Evolutionary conservation across 345 rosid species (phyloP).

Genomic region (Gossypium bickii): DNA sequence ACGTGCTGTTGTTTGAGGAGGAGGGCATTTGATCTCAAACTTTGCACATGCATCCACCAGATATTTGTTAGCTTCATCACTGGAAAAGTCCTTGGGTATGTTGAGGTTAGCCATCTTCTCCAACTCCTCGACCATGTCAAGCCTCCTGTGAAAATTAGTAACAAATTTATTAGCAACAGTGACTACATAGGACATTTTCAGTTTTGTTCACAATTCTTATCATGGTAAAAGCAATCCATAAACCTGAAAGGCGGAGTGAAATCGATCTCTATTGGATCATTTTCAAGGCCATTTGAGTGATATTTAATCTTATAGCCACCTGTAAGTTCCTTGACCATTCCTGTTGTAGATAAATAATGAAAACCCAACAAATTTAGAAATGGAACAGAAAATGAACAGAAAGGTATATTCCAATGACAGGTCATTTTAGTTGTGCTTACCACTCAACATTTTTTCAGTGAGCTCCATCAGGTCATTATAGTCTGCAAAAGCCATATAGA

Average conservation of each 20-base stretch:
- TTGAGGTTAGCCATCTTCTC: conserved; percentile 78
- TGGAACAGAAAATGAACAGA: background rate
- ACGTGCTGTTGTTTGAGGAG: conserved; percentile 90
- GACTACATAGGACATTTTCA: background rate
- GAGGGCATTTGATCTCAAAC: conserved; percentile 82
- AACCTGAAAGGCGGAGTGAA: conserved; percentile 97
- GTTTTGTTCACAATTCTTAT: background rate
- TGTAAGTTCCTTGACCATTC: conserved; percentile 82
- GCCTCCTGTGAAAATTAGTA: conserved; percentile 40
- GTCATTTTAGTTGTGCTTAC: conserved; percentile 29
- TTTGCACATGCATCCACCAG: conserved; percentile 59
- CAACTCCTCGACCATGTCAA: conserved; percentile 83
- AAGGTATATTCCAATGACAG: background rate
- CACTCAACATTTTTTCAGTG: conserved; percentile 84
- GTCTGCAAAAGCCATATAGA: conserved; percentile 95
- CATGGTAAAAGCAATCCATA: conserved; percentile 9
- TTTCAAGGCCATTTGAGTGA: conserved; percentile 77
- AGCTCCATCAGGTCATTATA: conserved; percentile 87
- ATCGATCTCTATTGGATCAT: conserved; percentile 87
- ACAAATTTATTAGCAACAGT: background rate
- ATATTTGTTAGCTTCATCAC: conserved; percentile 77
- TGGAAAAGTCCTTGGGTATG: conserved; percentile 84
- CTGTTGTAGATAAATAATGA: conserved; percentile 29
- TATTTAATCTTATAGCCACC: conserved; percentile 86
- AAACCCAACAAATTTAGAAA: background rate